Evolutionary conservation across 495 filamentous ascomycete species (phyloP).

Genomic region (Lasiosphaeria ovina): DNA sequence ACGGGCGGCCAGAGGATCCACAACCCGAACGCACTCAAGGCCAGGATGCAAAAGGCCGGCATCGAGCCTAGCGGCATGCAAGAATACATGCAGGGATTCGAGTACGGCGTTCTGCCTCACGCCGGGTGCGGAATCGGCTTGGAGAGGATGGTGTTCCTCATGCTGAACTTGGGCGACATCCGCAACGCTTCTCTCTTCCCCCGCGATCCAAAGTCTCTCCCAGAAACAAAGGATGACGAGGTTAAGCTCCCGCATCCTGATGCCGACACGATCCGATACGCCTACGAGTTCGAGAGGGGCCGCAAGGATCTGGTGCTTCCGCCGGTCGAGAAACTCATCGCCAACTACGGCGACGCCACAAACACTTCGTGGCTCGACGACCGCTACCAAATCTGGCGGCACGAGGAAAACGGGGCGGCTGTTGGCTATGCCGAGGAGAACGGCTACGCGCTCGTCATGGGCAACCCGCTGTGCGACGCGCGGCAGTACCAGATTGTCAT

Average conservation of each 20-base stretch:
- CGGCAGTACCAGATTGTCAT: constrained; percentile 70
- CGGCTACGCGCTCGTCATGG: constrained; percentile 73
- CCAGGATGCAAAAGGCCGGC: constrained; percentile 71
- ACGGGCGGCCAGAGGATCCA: constrained; percentile 92
- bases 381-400: constrained; percentile 78
- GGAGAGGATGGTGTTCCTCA: constrained; percentile 80
- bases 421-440: constrained; percentile 72
- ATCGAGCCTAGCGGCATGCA: constrained; percentile 75
- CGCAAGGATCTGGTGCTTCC: constrained; percentile 56
- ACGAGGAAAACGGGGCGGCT: constrained; percentile 71
- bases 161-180: constrained; percentile 84
- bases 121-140: constrained; percentile 88
- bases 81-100: constrained; percentile 86
- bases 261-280: constrained; percentile 68
- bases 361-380: constrained; percentile 87
- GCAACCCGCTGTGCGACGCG: constrained; percentile 74
- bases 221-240: constrained; percentile 46
- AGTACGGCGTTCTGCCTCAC: constrained; percentile 85
- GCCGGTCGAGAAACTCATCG: constrained; percentile 74
- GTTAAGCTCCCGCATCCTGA: constrained; percentile 70
- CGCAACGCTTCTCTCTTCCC: constrained; percentile 80
- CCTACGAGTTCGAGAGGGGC: constrained; percentile 36
- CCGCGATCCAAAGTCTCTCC: constrained; percentile 78
- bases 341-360: constrained; percentile 85
- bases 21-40: constrained; percentile 67